A percentile compares a stretch with the other conserved stretches of the same genome.
Conservation (phyloP, 345 rosid species). For the Eucalyptus marginata region DNA sequence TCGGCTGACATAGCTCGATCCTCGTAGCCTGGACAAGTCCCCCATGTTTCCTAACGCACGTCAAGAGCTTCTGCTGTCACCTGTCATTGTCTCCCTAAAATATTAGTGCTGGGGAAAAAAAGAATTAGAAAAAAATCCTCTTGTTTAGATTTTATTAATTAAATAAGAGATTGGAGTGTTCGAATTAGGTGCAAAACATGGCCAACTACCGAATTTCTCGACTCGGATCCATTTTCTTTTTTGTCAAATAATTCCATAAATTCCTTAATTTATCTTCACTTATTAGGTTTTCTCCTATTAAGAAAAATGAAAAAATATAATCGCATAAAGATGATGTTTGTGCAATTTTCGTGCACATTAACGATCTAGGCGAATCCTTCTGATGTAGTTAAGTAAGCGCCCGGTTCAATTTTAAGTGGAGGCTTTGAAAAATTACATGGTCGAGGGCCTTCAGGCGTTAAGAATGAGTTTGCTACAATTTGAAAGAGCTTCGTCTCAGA, state of each 20-base stretch:
- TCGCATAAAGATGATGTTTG: fast-evolving
- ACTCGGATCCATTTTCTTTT: not conserved
- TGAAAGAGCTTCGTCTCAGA: fast-evolving
- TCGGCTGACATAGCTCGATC: not conserved
- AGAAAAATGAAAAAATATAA: not conserved
- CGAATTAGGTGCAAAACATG: not conserved
- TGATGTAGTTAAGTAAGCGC: not conserved
- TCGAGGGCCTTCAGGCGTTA: fast-evolving
- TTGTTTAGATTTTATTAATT: not conserved
- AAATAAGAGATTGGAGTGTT: not conserved
- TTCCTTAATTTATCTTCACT: not conserved
- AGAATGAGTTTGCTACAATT: not conserved
- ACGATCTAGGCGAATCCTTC: not conserved
- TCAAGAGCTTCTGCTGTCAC: not conserved
- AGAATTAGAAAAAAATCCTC: not conserved
- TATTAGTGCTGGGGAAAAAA: not conserved
- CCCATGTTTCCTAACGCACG: not conserved
- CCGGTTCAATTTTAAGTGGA: fast-evolving
- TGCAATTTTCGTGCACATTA: not conserved
- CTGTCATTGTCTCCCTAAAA: not conserved
- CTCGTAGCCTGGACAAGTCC: not conserved
- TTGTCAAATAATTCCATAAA: not conserved
- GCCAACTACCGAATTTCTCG: not conserved
- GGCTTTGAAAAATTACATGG: not conserved
- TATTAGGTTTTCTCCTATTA: too few species aligned